Percentiles rank a stretch among this genome's conserved stretches.
Conservation (phyloP, 139 green algal genomes). For the Raphidocelis subcapitata region DNA sequence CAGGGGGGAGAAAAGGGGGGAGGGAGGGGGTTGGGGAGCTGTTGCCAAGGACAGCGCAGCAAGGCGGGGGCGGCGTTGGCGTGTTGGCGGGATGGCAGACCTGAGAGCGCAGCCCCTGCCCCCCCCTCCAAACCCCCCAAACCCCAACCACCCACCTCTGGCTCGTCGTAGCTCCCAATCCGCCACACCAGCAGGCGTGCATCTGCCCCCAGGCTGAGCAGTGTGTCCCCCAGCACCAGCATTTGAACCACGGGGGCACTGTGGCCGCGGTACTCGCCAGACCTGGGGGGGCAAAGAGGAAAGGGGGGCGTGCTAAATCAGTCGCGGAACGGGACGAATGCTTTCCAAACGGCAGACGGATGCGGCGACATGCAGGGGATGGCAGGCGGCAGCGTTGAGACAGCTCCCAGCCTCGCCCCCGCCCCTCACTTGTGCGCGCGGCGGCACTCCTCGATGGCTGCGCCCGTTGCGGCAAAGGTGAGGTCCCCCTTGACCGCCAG, state of each 20-base stretch:
- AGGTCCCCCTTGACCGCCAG: conserved; percentile 75
- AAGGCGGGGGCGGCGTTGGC: too few species aligned
- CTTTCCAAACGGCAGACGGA: too few species aligned
- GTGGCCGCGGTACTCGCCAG: conserved; percentile 50
- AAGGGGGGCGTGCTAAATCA: too few species aligned
- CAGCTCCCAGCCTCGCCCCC: too few species aligned
- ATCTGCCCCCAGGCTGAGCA: conserved; percentile 75
- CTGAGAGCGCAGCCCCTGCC: too few species aligned
- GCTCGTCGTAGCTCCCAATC: conserved; percentile 56
- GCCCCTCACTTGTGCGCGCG: conserved; percentile 48
- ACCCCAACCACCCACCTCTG: conserved; percentile 32
- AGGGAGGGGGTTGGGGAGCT: too few species aligned
- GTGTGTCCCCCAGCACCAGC: conserved; percentile 75
- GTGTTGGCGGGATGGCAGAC: too few species aligned
- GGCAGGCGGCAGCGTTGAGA: too few species aligned
- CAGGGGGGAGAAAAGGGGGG: too few species aligned
- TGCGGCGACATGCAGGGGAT: too few species aligned
- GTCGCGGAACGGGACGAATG: too few species aligned
- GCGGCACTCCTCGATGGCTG: conserved; percentile 70
- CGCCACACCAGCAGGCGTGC: conserved; percentile 72
- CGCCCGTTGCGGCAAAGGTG: conserved; percentile 84
- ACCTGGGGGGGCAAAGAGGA: conserved; percentile 31
- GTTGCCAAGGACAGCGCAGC: too few species aligned
- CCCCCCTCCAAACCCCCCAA: background rate
- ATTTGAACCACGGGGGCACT: conserved; percentile 58